These are phyloP conservation scores for Cutaneotrichosporon sp. DNA, from an alignment of 1,284 basidiomycete species.

Conservation along the genomic window DNA sequence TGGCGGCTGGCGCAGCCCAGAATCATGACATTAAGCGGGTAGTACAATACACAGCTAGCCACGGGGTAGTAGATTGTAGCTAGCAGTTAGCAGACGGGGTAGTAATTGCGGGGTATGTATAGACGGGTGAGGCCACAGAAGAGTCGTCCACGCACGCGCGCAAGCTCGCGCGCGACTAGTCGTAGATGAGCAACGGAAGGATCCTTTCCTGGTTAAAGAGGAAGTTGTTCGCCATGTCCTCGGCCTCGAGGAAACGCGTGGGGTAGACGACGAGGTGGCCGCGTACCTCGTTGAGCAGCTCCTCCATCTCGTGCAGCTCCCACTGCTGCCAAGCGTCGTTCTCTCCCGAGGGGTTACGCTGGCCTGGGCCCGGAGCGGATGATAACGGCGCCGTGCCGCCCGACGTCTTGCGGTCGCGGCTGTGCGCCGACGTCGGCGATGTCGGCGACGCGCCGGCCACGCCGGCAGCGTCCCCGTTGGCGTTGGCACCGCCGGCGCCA, in stretches of 20 bases:
- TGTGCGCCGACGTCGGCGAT: neutral
- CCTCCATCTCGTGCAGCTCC: constrained; percentile 85
- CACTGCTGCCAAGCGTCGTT: constrained; percentile 69
- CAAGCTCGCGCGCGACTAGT: too few relatives aligned
- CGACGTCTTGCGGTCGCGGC: neutral
- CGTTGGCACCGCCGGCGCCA: constrained; percentile 24
- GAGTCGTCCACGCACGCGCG: too few relatives aligned
- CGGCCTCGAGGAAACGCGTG: constrained; percentile 75
- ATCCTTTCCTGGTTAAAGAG: constrained; percentile 75
- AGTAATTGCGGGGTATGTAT: too few relatives aligned
- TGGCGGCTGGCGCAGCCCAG: too few relatives aligned
- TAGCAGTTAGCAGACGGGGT: too few relatives aligned
- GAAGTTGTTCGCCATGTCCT: constrained; percentile 81
- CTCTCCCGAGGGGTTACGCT: constrained; percentile 50
- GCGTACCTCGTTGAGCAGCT: constrained; percentile 63
- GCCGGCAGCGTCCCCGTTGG: neutral
- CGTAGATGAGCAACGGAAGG: constrained; percentile 48
- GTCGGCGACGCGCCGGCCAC: too few relatives aligned
- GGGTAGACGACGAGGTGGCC: constrained; percentile 86
- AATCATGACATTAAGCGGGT: too few relatives aligned
- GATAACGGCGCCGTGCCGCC: neutral
- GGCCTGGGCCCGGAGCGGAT: constrained; percentile 3
- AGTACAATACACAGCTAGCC: too few relatives aligned
- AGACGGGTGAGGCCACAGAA: too few relatives aligned
- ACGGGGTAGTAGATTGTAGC: too few relatives aligned